Evolutionary conservation across 1,284 basidiomycete species (phyloP).

Genomic region (Kalmanozyma brasiliensis): DNA sequence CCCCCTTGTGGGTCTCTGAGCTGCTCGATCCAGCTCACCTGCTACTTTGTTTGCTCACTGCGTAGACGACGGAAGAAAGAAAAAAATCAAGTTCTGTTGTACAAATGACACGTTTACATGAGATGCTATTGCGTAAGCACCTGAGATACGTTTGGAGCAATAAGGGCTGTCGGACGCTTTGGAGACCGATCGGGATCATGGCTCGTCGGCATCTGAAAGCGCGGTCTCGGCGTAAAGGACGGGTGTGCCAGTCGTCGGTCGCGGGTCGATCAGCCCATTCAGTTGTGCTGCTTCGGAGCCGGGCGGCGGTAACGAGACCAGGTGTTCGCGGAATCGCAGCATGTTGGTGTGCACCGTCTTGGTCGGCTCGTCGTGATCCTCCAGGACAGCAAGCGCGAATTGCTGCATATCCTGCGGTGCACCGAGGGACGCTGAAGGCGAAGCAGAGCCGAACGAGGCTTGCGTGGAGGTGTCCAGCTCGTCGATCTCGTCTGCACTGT

Average conservation of each 20-base stretch:
- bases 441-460: neutral
- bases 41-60: neutral
- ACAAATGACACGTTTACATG: conserved; percentile 4
- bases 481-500: conserved; percentile 3
- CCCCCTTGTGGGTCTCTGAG: too few relatives aligned
- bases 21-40: conserved; percentile 4
- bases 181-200: neutral
- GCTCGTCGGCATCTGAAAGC: conserved; percentile 7
- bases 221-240: conserved; percentile 5
- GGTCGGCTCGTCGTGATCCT: conserved; percentile 1
- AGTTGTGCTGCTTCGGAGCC: conserved; percentile 16
- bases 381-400: conserved; percentile 23
- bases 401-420: conserved; percentile 36
- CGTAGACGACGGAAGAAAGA: too few relatives aligned
- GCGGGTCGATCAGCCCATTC: conserved; percentile 6
- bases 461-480: neutral
- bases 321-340: conserved; percentile 7
- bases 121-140: neutral
- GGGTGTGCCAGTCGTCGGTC: conserved; percentile 4
- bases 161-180: too few relatives aligned
- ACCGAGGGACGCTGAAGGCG: neutral
- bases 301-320: conserved; percentile 6
- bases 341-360: conserved; percentile 3
- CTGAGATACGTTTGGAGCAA: too few relatives aligned
- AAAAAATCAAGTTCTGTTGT: conserved; percentile 7